These are phyloP conservation scores for Pulveroboletus ravenelii DNA, from an alignment of 768 basidiomycete genomes.

Conservation along the genomic window DNA sequence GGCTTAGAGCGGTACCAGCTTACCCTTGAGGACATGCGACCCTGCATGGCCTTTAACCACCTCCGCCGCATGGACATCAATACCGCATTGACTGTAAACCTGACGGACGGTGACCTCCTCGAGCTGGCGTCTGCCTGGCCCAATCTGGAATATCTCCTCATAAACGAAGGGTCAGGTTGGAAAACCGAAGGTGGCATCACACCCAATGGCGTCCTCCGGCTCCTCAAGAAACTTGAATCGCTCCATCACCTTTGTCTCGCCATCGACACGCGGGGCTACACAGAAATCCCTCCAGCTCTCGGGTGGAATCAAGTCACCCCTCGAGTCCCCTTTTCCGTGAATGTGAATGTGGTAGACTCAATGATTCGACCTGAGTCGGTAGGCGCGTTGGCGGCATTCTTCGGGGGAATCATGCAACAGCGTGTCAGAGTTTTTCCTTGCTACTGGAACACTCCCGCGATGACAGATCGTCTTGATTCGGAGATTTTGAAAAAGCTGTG, in stretches of 20 bases:
- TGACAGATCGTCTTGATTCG: constrained; percentile 11
- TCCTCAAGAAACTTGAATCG: constrained; percentile 7
- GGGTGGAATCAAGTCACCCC: neutral
- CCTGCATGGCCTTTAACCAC: constrained; percentile 12
- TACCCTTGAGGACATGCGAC: constrained; percentile 15
- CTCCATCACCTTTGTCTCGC: constrained; percentile 8
- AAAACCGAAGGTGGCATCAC: constrained; percentile 13
- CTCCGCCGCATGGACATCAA: constrained; percentile 13
- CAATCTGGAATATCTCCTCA: constrained; percentile 9
- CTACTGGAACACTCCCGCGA: constrained; percentile 9
- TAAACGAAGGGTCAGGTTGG: constrained; percentile 22
- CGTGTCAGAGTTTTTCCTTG: neutral
- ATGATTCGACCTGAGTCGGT: constrained; percentile 14
- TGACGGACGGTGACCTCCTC: constrained; percentile 10
- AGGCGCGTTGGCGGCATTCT: constrained; percentile 14
- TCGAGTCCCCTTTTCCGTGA: constrained; percentile 7
- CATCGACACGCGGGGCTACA: constrained; percentile 12
- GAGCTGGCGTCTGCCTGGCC: constrained; percentile 17
- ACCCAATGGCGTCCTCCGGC: constrained; percentile 11
- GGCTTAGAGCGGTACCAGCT: constrained; percentile 6
- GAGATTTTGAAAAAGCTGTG: constrained; percentile 12
- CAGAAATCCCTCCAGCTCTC: neutral
- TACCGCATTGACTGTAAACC: constrained; percentile 6
- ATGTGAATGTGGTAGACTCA: constrained; percentile 13
- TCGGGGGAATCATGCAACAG: constrained; percentile 10